A percentile compares a stretch with the other conserved stretches of the same genome.
Evolutionary conservation across 345 rosid genomes (phyloP).

Genomic region (Eucalyptus tenuipes): DNA sequence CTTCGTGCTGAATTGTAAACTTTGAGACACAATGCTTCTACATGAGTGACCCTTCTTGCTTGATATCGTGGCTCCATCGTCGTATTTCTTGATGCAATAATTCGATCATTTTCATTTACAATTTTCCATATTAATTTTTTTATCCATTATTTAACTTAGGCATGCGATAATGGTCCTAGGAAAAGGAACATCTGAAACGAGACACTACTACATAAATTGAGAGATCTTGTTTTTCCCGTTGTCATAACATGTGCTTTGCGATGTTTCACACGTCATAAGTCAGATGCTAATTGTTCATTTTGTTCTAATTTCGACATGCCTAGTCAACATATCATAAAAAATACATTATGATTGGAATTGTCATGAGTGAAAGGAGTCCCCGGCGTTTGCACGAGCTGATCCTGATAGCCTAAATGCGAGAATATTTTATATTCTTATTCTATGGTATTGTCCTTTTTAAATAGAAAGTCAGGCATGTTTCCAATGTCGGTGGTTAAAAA

Average conservation of each 20-base stretch:
- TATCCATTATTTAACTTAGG: background rate
- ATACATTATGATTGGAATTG: background rate
- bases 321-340: too few relatives aligned
- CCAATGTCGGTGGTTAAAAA: background rate
- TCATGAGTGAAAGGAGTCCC: background rate
- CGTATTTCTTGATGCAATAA: background rate
- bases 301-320: background rate
- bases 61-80: background rate
- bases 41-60: background rate
- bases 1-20: background rate
- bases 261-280: too few relatives aligned
- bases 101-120: too few relatives aligned
- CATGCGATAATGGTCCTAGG: background rate
- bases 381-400: too few relatives aligned
- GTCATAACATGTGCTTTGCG: background rate
- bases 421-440: background rate
- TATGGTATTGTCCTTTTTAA: background rate
- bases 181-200: background rate
- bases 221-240: background rate
- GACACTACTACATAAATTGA: too few relatives aligned
- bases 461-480: background rate
- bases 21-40: background rate
- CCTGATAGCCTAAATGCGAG: background rate
- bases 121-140: too few relatives aligned
- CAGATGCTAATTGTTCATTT: too few relatives aligned